Base-by-base conservation (phyloP, 768 basidiomycete species). In the Royoungia palumana region DNA sequence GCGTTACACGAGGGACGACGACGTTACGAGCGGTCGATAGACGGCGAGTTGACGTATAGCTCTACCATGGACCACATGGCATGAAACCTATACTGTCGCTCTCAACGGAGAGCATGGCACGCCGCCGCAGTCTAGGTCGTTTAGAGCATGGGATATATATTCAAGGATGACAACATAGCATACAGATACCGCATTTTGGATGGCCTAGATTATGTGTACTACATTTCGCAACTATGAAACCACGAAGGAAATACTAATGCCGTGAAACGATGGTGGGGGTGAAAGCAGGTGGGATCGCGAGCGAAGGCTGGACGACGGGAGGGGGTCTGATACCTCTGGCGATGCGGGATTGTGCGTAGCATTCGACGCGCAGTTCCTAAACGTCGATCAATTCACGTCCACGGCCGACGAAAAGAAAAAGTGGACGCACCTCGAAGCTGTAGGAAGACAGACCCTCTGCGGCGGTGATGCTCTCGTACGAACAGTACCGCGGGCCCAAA, bases 1-100 rank as follows among this genome's bases (percentile, higher is more conserved):
- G 61, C 60, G 24, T 39, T 90, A 56, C 94, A 97, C 63, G 92
- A 96, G 71, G 80, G 70, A 17, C 72, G 94, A 61, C 74, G 94
- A 60, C 72, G 77, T 54, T 93, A 83, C 60, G 94, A 96, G 70
- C 74, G 90, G 44, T 70, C 72, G 60, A 61, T 77, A 50, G 78
- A 81, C 47, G 77, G 72, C 34, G 76, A 79, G 30, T 72, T 75
- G 59, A 78, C 72, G 12, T 83, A 75, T 60, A 70, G 67, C 40
- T 65, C 59, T 22, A 72, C 70, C 12, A 77, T 78, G 67, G 83
- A 81, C 59, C 81, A 87, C 64, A 67, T 87, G 59, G 87, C 78
- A 41, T 86, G 59, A 66, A n/a, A 28, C 27, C 27, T 28, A 9
- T 6, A 28, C 28, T 12, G 17, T 32, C 32, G 32, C 14, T 32